Evolutionary conservation across 345 rosid species (phyloP).

Genomic region (Corchorus olitorius): DNA sequence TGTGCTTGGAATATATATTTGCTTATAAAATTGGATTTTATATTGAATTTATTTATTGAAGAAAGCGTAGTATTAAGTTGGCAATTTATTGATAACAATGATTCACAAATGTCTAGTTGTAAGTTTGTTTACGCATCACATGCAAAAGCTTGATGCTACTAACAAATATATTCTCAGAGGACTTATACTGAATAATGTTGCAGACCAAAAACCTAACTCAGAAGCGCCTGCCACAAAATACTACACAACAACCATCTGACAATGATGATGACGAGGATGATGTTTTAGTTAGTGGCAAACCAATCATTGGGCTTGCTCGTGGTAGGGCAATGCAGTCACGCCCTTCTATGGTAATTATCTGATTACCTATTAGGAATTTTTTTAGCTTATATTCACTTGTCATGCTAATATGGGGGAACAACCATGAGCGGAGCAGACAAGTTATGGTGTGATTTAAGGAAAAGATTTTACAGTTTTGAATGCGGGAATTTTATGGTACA

Average conservation of each 20-base stretch:
- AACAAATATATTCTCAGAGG: background rate
- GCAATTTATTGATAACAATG: background rate
- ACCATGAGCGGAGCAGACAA: background rate
- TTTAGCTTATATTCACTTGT: constrained; percentile 12
- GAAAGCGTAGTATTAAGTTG: background rate
- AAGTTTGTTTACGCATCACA: background rate
- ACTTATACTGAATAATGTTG: constrained; percentile 13
- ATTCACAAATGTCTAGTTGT: background rate
- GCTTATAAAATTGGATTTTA: background rate
- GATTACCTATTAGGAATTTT: constrained; percentile 10
- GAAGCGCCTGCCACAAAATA: constrained; percentile 31
- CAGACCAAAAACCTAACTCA: constrained; percentile 42
- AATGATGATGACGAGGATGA: constrained; percentile 44
- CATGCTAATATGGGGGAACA: constrained; percentile 1
- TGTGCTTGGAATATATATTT: background rate
- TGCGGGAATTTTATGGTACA: constrained; percentile 6
- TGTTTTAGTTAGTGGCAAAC: constrained; percentile 30
- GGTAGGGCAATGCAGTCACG: constrained; percentile 53
- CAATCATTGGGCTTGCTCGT: constrained; percentile 53
- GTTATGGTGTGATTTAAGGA: background rate
- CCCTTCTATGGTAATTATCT: constrained; percentile 47
- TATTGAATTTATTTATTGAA: background rate
- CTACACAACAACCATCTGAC: constrained; percentile 26
- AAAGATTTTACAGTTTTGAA: background rate
- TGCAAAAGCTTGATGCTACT: background rate